Conservation (phyloP, 2,329 filamentous ascomycete species). For the Arthrocladium fulminans region DNA sequence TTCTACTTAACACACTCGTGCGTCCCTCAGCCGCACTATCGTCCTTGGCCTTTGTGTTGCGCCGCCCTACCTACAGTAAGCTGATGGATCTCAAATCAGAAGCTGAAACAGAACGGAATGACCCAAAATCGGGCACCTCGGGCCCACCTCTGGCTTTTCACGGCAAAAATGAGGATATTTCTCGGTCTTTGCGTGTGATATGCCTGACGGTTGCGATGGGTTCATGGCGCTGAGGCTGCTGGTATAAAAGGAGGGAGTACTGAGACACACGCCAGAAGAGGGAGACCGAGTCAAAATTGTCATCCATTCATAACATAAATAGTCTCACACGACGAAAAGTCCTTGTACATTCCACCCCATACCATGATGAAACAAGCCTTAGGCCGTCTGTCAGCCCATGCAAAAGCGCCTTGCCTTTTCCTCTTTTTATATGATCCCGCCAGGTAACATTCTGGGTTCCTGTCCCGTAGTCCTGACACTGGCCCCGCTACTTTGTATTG, state of each 20-base stretch:
- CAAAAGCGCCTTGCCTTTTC: background rate
- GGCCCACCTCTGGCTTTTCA: too few species aligned
- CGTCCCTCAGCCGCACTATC: too few species aligned
- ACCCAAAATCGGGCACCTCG: too few species aligned
- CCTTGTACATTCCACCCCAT: background rate
- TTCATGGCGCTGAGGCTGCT: too few species aligned
- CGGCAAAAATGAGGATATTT: too few species aligned
- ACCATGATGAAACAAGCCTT: background rate
- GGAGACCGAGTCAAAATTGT: background rate
- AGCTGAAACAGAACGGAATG: too few species aligned
- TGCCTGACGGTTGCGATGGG: too few species aligned
- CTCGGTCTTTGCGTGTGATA: too few species aligned
- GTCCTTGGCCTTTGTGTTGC: too few species aligned
- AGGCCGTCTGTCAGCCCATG: background rate
- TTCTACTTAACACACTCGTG: too few species aligned
- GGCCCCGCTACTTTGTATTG: conserved; percentile 1
- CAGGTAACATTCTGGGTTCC: conserved; percentile 3
- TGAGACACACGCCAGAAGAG: background rate
- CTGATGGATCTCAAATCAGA: too few species aligned
- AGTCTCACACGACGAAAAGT: background rate
- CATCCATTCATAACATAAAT: background rate
- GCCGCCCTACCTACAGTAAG: too few species aligned
- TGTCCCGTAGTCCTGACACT: conserved; percentile 6
- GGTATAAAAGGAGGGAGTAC: background rate
- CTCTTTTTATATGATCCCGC: conserved; percentile 4